Evolutionary conservation across 2,329 filamentous ascomycete species (phyloP).

Genomic region (Colletotrichum tropicale): DNA sequence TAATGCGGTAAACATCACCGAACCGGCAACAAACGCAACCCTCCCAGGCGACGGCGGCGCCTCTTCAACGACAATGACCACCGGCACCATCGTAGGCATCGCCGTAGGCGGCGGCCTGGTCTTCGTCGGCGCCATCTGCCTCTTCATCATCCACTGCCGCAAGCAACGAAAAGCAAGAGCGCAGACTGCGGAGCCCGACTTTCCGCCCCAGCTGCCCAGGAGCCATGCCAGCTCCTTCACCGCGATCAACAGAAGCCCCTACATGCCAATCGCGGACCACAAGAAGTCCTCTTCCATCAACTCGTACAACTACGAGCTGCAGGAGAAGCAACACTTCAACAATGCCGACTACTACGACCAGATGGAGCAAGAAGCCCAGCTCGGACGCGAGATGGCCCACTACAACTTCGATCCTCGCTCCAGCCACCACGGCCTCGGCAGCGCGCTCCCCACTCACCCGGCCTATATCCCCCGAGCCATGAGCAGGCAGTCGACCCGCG

Average conservation of each 20-base stretch:
- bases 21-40: conserved; percentile 25
- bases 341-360: conserved; percentile 46
- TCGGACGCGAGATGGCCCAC: conserved; percentile 11
- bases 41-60: conserved; percentile 28
- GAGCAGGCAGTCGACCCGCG: conserved; percentile 27
- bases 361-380: conserved; percentile 33
- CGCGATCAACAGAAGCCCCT: no score
- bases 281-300: conserved; percentile 28
- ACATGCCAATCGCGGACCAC: conserved; percentile 22
- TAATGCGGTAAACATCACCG: conserved; percentile 43
- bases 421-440: conserved; percentile 23
- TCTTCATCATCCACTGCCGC: conserved; percentile 55
- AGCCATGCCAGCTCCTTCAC: no score
- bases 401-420: conserved; percentile 33
- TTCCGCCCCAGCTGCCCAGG: no score
- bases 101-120: conserved; percentile 48
- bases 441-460: conserved; percentile 49
- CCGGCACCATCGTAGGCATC: conserved; percentile 59
- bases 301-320: conserved; percentile 23
- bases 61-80: conserved; percentile 39
- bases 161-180: conserved; percentile 35
- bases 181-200: no score
- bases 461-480: conserved; percentile 49
- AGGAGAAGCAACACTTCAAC: conserved; percentile 28
- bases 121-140: conserved; percentile 42